Evolutionary conservation across 2,329 filamentous ascomycete genomes (phyloP).

Genomic region (Colletotrichum australisinense): DNA sequence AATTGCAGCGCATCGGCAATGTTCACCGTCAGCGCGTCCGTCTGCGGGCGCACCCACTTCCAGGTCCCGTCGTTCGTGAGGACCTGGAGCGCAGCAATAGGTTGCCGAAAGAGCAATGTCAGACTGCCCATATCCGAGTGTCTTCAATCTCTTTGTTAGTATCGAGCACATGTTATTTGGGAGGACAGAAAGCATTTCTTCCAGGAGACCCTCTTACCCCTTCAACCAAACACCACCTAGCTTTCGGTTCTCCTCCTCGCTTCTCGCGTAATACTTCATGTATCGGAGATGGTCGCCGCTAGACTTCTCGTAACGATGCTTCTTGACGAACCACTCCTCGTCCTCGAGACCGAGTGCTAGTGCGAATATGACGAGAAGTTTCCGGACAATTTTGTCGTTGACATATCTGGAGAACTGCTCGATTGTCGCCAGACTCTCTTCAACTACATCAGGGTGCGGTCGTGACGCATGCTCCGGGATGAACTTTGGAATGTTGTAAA

Average conservation of each 20-base stretch:
- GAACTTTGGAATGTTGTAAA: neutral
- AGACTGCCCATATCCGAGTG: slow-evolving; percentile 65
- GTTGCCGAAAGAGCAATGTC: slow-evolving; percentile 67
- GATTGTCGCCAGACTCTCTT: neutral
- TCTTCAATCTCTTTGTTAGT: slow-evolving; percentile 35
- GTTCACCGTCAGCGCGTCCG: slow-evolving; percentile 58
- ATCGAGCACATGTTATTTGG: neutral
- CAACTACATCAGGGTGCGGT: neutral
- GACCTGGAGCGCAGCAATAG: slow-evolving; percentile 64
- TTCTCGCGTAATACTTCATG: neutral
- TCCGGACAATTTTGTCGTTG: neutral
- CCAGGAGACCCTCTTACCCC: neutral
- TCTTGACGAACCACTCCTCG: neutral
- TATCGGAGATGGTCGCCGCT: neutral
- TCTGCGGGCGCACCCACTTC: slow-evolving; percentile 43
- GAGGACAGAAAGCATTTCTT: too few relatives aligned
- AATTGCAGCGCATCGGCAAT: slow-evolving; percentile 58
- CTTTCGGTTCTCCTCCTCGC: neutral
- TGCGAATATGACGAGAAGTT: neutral
- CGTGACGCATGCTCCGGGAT: neutral
- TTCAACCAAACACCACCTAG: neutral
- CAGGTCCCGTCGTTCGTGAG: slow-evolving; percentile 53
- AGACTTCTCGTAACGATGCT: neutral
- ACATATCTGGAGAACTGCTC: neutral
- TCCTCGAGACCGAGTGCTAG: neutral